Evolutionary conservation across 2,329 filamentous ascomycete species (phyloP), one percentile per base, ranked within the genome.

Genomic region (Hypoxylon sp.): DNA sequence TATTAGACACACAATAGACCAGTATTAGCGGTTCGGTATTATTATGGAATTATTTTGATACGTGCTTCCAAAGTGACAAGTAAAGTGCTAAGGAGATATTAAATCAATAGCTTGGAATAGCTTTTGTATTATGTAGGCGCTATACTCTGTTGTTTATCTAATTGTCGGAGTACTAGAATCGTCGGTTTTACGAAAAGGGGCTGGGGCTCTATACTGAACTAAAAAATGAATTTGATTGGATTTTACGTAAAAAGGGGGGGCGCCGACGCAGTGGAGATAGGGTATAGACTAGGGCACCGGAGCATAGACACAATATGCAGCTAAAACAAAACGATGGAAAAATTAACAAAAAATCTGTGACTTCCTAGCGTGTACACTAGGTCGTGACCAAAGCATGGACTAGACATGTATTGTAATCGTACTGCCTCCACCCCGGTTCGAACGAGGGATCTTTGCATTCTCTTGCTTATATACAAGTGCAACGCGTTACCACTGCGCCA

Each of bases 401-500:
- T 32, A n/a, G 35, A 46, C 43, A 38, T 31, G 19, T 36, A 36
- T 20, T 5, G 21, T 36, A 36, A n/a, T 23, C 9, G 21, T 36
- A 27, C 21, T 29, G 66, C 67, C 63, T 67, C 63, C 65, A 64
- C 58, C 61, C 63, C 59, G 66, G 66, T 61, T 69, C 62, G 67
- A 70, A 70, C 66, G 57, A 63, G 60, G 60, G 66, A 69, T 65
- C 66, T 69, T 66, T 62, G 66, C 66, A 70, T 51, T 11, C 27
- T 37, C 32, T 46, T 45, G 42, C 31, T 12, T n/a, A 16, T 9
- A 67, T 69, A 69, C 66, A 64, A 69, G 66, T 69, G 66, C 67
- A 63, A 66, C 67, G 66, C 66, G 66, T 66, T 70, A 68, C 67
- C 64, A 66, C 64, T 69, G 62, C 65, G 65, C 64, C 60, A 69